These are phyloP conservation scores for Pezicula neosporulosa DNA, from an alignment of 2,329 filamentous ascomycete genomes.

Conservation along the genomic window DNA sequence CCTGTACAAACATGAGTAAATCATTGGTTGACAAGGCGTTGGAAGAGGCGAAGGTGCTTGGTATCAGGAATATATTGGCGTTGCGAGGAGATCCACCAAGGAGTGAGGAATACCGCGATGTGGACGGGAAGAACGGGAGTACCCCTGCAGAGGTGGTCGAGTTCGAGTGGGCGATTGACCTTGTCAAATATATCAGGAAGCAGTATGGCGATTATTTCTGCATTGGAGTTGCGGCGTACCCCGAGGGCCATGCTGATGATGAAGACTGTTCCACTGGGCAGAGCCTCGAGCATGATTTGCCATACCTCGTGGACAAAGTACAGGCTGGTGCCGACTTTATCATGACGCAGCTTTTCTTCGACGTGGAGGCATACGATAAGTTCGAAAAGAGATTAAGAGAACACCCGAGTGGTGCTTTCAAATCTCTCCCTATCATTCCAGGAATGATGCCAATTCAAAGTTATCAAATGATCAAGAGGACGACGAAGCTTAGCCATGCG, in stretches of 20 bases:
- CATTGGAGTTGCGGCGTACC: conserved; percentile 90
- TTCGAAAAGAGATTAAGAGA: conserved; percentile 76
- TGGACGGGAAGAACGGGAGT: conserved; percentile 53
- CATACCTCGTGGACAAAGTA: conserved; percentile 86
- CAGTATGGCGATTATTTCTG: conserved; percentile 94
- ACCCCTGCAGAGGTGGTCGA: conserved; percentile 56
- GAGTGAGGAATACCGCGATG: conserved; percentile 79
- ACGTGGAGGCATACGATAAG: conserved; percentile 73
- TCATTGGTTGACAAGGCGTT: conserved; percentile 82
- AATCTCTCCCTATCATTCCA: conserved; percentile 84
- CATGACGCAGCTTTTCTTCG: conserved; percentile 98
- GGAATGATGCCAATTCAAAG: conserved; percentile 97
- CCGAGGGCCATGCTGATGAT: conserved; percentile 91
- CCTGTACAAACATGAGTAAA: conserved; percentile 96
- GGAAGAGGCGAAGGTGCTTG: conserved; percentile 84
- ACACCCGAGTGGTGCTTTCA: conserved; percentile 82
- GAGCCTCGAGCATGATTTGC: conserved; percentile 75
- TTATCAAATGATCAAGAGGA: conserved; percentile 91
- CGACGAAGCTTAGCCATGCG: conserved; percentile 91
- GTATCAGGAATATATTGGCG: conserved; percentile 91
- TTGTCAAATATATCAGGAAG: conserved; percentile 84
- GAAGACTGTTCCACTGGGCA: conserved; percentile 75
- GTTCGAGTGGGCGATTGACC: conserved; percentile 84
- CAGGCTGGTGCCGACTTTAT: conserved; percentile 93
- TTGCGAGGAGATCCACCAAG: conserved; percentile 88